Conservation (phyloP, 225 moss, liverwort and hornwort species). For the Rhytidiadelphus loreus region DNA sequence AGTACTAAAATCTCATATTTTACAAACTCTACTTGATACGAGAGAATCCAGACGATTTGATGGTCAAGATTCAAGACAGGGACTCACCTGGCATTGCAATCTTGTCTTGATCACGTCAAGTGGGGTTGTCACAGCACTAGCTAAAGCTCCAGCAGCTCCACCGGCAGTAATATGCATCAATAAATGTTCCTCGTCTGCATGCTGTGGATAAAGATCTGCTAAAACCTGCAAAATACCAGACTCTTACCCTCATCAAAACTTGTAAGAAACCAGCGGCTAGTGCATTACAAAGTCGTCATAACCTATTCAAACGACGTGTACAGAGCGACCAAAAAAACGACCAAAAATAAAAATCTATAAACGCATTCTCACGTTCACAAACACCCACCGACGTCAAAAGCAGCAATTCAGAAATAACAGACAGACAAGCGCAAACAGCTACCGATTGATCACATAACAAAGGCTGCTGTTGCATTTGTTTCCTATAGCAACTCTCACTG, state of each 20-base stretch:
- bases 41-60: not conserved
- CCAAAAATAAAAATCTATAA: not conserved
- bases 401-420: not conserved
- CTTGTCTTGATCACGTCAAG: slow-evolving; percentile 90
- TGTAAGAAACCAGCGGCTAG: not conserved
- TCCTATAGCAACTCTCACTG: not conserved
- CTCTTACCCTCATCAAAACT: not conserved
- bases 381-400: not conserved
- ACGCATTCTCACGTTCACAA: not conserved
- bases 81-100: slow-evolving; percentile 79
- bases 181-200: slow-evolving; percentile 69
- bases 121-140: slow-evolving; percentile 92
- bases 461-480: not conserved
- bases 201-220: slow-evolving; percentile 30
- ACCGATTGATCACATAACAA: not conserved
- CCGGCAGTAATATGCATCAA: slow-evolving; percentile 79
- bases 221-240: slow-evolving; percentile 26
- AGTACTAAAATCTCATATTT: not conserved
- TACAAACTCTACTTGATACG: not conserved
- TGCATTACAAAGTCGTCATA: not conserved
- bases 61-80: not conserved
- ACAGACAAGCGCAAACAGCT: not conserved
- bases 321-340: not conserved
- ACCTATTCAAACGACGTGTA: not conserved
- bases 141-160: slow-evolving; percentile 89